Evolutionary conservation across 2,329 filamentous ascomycete species (phyloP).

Genomic region (Lasiodiplodia theobromae): DNA sequence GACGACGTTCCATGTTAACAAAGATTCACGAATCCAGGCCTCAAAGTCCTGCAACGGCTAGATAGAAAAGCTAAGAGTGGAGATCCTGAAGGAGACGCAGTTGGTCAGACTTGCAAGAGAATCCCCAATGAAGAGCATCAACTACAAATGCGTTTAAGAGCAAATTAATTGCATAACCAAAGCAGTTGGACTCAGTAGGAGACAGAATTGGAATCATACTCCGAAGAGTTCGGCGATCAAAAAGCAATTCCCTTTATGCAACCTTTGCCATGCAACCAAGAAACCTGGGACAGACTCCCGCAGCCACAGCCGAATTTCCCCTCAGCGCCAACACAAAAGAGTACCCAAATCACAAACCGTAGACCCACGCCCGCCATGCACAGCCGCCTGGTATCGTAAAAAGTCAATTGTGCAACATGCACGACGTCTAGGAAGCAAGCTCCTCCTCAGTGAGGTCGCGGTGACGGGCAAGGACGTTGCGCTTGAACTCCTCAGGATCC

Average conservation of each 20-base stretch:
- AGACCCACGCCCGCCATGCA: constrained; percentile 11
- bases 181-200: constrained; percentile 11
- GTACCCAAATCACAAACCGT: constrained; percentile 3
- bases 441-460: constrained; percentile 61
- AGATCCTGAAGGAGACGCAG: background rate
- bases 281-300: constrained; percentile 12
- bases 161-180: background rate
- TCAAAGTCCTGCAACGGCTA: background rate
- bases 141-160: background rate
- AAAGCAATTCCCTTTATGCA: constrained; percentile 16
- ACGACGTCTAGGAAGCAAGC: constrained; percentile 32
- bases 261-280: constrained; percentile 25
- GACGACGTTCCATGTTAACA: background rate
- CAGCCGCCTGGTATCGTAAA: constrained; percentile 10
- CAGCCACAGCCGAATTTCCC: background rate
- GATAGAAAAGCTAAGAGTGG: background rate
- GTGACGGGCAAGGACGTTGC: constrained; percentile 69
- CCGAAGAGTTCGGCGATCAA: constrained; percentile 9
- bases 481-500: constrained; percentile 85
- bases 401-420: background rate
- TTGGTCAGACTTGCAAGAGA: background rate
- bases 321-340: constrained; percentile 9
- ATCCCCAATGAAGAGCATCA: background rate
- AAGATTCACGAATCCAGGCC: background rate
- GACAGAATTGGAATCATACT: background rate